Evolutionary conservation across 1,139 yeast species (phyloP), one percentile per base, ranked within the genome.

Genomic region (Kodamaea alishanica): DNA sequence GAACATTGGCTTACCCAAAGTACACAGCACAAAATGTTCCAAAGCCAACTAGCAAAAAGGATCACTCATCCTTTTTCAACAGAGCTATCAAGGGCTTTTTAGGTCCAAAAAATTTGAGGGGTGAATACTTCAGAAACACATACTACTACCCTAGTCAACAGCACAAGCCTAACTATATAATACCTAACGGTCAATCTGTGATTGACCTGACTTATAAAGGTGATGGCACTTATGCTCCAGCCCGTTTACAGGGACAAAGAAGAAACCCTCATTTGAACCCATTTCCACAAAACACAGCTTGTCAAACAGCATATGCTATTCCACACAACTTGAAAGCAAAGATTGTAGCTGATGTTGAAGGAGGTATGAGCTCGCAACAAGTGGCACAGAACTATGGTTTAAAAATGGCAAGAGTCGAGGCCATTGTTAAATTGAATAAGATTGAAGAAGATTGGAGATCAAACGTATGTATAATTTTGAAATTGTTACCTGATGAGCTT

Each of bases 321-420:
- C 67, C 85, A 20, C 67, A 74, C 31, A 73, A 74, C 35, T 70
- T 84, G 57, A 85, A 83, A 58, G 58, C 62, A 26, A 67, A 73
- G 35, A 84, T 92, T 33, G 73, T 77, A 41, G 65, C 70, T 35
- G 90, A 80, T 40, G 70, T 81, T 41, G 67, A 65, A 24, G 73
- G 75, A 29, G 77, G 79, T 28, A 54, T 72, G 35, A 75, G 83
- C 36, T 66, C 80, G 27, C 95, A 86, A 60, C 84, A 81, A 51
- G 80, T 86, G 38, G 92, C 97, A 10, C 79, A 84, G 49, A 79
- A 78, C 53, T 83, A 81, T 54, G 92, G 95, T 6, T 70, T 92
- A 45, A 85, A 87, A 54, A 77, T 89, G 47, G 86, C 89, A 40
- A 77, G 97, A 59, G 74, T 92, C 26, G 96, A 89, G 56, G 97